phyloP scores from a whole-genome alignment of 495 filamentous ascomycete genomes.

The Xylaria venustula region DNA sequence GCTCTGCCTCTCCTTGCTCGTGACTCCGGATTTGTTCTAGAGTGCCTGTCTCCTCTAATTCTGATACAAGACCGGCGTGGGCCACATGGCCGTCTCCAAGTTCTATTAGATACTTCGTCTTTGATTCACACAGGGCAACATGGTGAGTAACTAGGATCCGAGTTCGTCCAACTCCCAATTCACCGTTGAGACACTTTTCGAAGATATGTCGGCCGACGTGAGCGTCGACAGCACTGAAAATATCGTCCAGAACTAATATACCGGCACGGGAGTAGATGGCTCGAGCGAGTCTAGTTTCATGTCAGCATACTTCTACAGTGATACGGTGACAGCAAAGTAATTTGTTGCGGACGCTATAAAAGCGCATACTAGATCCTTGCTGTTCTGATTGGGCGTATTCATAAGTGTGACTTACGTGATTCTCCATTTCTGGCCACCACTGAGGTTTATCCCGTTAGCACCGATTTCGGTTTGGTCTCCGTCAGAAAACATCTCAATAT shows the following conservation, averaged over 20 bases:
- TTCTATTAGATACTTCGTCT: slow-evolving; percentile 67
- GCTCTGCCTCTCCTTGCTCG: slow-evolving; percentile 45
- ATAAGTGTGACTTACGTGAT: slow-evolving; percentile 58
- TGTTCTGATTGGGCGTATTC: too few species aligned
- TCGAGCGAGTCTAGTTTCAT: slow-evolving; percentile 54
- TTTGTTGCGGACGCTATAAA: too few species aligned
- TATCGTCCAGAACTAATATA: slow-evolving; percentile 79
- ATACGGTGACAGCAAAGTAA: background rate
- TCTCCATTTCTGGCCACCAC: slow-evolving; percentile 81
- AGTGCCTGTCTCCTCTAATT: slow-evolving; percentile 53
- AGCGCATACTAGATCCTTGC: too few species aligned
- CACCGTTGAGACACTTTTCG: slow-evolving; percentile 69
- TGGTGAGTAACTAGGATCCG: slow-evolving; percentile 83
- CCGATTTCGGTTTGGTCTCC: slow-evolving; percentile 78
- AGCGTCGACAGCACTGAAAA: slow-evolving; percentile 72
- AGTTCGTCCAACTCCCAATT: slow-evolving; percentile 66
- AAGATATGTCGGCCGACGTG: slow-evolving; percentile 79
- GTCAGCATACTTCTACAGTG: background rate
- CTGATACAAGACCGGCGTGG: slow-evolving; percentile 58
- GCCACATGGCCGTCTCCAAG: slow-evolving; percentile 66
- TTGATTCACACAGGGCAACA: slow-evolving; percentile 65
- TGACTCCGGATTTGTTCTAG: slow-evolving; percentile 60
- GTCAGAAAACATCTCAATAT: slow-evolving; percentile 70
- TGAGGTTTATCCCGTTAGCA: slow-evolving; percentile 80
- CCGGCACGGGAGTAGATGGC: slow-evolving; percentile 79